Base-by-base conservation (phyloP, 192 early-diverging fungal genomes). In the Coemansia sp. region DNA sequence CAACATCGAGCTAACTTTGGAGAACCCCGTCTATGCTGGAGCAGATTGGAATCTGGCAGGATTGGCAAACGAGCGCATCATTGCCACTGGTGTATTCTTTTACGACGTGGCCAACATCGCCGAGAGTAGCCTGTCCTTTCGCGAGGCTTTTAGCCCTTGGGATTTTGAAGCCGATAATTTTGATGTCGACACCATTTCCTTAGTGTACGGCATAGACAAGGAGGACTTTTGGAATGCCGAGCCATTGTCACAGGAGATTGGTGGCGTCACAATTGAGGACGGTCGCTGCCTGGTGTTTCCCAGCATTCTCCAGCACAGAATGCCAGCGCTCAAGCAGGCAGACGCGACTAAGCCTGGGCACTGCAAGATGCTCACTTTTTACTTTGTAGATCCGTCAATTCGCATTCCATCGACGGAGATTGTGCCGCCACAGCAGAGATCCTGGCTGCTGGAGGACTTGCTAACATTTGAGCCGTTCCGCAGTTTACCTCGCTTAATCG, bases 21-120 rank as follows among this genome's bases (percentile, higher is more conserved):
- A 88, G 65, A 77, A 81, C 2, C 85, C 86, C 1, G 39, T 35
- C 8, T 88, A 84, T 45, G 20, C 38, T 0, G 86, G 85, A 1
- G 36, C 22, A 14, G 40, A 53, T 0, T 92, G 89, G 90, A 87
- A 90, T 35, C 60, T 88, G 3, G 90, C 89, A 60, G 87, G 83
- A 9, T 89, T 85, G 77, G 72, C 71, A 4, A 78, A 86, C 60
- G 90, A 92, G 63, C 63, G 68, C 35, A 88, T 92, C 41, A 73
- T 87, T 10, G 88, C 90, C 2, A 84, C 86, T 0, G 89, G 86
- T 4, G 81, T 92, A 22, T 85, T 79, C 43, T 89, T 89, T 61
- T 89, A 89, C 60, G 74, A 77, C 37, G 64, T 82, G 1, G 77
- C 81, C 2, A 89, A 92, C 79, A 84, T 89, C 36, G 85, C 81